Conservation (phyloP, 2,329 filamentous ascomycete species). For the Beauveria varroae region DNA sequence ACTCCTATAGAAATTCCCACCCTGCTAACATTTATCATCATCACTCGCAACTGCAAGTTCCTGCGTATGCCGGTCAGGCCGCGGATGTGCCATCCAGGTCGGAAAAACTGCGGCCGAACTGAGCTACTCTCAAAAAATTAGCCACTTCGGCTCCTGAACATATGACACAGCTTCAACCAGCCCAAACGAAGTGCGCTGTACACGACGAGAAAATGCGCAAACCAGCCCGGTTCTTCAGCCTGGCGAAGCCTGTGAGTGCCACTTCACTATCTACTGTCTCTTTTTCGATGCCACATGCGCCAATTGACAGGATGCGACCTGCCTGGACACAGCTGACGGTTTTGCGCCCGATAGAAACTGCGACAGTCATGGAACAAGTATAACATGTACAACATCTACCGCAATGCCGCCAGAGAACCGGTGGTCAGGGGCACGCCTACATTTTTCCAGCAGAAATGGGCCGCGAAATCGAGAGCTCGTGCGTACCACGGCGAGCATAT, state of each 20-base stretch:
- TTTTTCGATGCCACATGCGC: background rate
- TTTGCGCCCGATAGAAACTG: constrained; percentile 60
- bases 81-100: background rate
- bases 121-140: constrained; percentile 23
- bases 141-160: constrained; percentile 8
- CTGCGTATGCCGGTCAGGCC: background rate
- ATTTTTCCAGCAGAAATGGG: constrained; percentile 99
- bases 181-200: constrained; percentile 14
- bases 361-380: constrained; percentile 97
- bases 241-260: constrained; percentile 55
- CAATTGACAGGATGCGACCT: background rate
- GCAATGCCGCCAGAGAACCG: constrained; percentile 24
- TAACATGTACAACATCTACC: constrained; percentile 81
- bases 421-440: constrained; percentile 41
- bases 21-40: no score
- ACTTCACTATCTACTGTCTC: background rate
- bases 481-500: constrained; percentile 94
- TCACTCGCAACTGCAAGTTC: no score
- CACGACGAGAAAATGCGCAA: constrained; percentile 41
- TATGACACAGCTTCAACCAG: constrained; percentile 5
- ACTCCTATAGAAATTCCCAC: no score
- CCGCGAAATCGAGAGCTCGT: constrained; percentile 73
- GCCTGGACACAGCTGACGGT: background rate
- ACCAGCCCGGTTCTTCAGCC: constrained; percentile 55
- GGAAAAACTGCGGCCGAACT: constrained; percentile 22